These are phyloP conservation scores for Psilocybe cubensis DNA, from an alignment of 768 basidiomycete species.

Conservation along the genomic window DNA sequence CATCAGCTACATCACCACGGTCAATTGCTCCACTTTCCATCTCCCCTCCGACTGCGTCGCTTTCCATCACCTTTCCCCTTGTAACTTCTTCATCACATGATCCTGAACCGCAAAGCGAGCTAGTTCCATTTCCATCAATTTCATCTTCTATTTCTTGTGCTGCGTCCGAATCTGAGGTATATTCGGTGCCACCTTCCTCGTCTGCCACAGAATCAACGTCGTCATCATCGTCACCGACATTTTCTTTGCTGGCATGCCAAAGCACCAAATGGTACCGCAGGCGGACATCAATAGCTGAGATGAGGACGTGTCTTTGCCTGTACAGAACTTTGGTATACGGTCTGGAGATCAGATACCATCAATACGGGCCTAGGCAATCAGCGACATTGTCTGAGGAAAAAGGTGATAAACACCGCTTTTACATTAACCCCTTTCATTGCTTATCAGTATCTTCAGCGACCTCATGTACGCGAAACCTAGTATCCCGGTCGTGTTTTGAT, in stretches of 20 bases:
- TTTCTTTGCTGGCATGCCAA: neutral
- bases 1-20: neutral
- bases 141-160: neutral
- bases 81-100: neutral
- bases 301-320: conserved; percentile 3
- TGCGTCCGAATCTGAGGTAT: neutral
- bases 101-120: neutral
- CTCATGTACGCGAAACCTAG: neutral
- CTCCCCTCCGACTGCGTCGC: neutral
- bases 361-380: neutral
- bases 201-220: neutral
- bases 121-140: neutral
- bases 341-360: conserved; percentile 8
- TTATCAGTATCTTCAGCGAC: neutral
- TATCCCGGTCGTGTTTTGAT: conserved; percentile 7
- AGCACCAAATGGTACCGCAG: neutral
- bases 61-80: neutral
- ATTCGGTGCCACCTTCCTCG: neutral
- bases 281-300: conserved; percentile 2
- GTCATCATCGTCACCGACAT: neutral
- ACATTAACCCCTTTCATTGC: neutral
- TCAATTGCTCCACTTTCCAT: neutral
- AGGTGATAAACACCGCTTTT: neutral
- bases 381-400: neutral
- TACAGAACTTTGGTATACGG: conserved; percentile 20